Conservation (phyloP, 2,329 filamentous ascomycete genomes). For the Cladosporium sphaerospermum region DNA sequence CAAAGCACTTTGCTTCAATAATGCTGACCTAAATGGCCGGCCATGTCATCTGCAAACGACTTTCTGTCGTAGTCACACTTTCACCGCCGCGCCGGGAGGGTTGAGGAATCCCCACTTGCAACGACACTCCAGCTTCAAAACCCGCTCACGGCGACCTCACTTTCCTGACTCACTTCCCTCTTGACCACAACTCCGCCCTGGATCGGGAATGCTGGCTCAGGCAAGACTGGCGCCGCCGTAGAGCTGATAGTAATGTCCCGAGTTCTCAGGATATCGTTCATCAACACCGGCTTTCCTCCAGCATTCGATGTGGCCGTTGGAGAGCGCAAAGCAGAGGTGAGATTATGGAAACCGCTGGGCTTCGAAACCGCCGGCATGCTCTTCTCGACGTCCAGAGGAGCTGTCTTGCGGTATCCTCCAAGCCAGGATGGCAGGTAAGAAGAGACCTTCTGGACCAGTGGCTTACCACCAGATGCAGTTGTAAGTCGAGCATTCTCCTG, state of each 20-base stretch:
- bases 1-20: too few species aligned
- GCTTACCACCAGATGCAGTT: not conserved
- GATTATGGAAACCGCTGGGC: constrained; percentile 12
- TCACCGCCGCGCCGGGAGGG: too few species aligned
- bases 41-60: too few species aligned
- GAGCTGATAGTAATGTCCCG: constrained; percentile 1
- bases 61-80: too few species aligned
- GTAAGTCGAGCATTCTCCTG: constrained; percentile 11
- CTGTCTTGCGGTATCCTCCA: not conserved
- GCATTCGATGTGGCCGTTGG: constrained; percentile 10
- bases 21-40: too few species aligned
- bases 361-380: constrained; percentile 5
- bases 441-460: not conserved
- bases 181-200: constrained; percentile 20
- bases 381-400: constrained; percentile 7
- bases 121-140: not conserved
- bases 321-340: constrained; percentile 1
- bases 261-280: constrained; percentile 11
- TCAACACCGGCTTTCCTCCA: constrained; percentile 13
- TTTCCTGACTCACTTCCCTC: constrained; percentile 24
- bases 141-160: constrained; percentile 18
- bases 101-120: too few species aligned
- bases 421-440: constrained; percentile 1
- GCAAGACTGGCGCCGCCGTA: not conserved
- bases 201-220: not conserved